Conservation (phyloP, 495 filamentous ascomycete species). For the Neurospora sp. region DNA sequence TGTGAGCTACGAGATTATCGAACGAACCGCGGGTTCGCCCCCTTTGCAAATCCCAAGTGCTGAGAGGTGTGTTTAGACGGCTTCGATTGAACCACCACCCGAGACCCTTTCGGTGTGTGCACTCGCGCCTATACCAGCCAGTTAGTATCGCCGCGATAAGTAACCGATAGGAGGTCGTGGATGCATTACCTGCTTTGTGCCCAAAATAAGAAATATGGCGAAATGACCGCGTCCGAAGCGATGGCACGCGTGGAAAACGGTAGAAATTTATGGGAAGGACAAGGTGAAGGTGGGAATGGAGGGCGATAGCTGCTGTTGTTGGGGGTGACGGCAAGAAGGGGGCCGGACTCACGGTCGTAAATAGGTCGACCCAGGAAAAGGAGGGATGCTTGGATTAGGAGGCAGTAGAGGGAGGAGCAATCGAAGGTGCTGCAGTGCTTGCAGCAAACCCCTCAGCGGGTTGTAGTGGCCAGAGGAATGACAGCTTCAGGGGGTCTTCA, state of each 20-base stretch:
- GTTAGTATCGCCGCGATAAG: constrained; percentile 20
- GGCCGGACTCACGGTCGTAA: constrained; percentile 4
- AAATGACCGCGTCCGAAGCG: constrained; percentile 14
- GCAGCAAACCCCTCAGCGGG: neutral
- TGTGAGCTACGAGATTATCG: neutral
- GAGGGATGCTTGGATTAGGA: neutral
- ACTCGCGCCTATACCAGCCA: constrained; percentile 18
- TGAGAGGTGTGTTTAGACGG: neutral
- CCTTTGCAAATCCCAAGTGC: constrained; percentile 9
- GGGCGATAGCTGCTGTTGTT: constrained; percentile 6
- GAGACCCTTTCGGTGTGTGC: neutral
- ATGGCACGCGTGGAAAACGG: constrained; percentile 10
- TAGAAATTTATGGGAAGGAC: constrained; percentile 6
- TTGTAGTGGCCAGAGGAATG: neutral
- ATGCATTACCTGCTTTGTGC: constrained; percentile 11
- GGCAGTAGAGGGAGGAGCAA: neutral
- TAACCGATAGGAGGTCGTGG: neutral
- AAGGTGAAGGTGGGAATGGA: constrained; percentile 6
- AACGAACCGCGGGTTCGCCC: constrained; percentile 10
- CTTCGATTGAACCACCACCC: constrained; percentile 12
- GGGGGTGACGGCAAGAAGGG: constrained; percentile 18
- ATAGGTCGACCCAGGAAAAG: neutral
- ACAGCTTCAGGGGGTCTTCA: neutral
- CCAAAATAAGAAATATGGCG: constrained; percentile 9
- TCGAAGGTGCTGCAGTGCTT: neutral